These are phyloP conservation scores for Ganoderma lingzhi DNA, from an alignment of 1,284 basidiomycete genomes.

Conservation along the genomic window DNA sequence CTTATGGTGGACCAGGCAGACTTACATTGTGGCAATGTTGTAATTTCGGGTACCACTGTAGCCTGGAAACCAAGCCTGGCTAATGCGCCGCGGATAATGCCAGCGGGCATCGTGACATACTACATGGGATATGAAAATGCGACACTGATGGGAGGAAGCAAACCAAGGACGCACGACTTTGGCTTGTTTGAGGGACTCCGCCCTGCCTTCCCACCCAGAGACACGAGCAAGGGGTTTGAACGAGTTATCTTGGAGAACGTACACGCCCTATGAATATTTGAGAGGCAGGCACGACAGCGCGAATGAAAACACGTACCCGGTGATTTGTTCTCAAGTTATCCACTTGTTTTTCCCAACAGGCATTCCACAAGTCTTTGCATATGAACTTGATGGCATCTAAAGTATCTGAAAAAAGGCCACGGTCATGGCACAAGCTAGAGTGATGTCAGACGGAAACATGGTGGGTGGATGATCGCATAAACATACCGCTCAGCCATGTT, in stretches of 20 bases:
- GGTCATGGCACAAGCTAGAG: conserved; percentile 76
- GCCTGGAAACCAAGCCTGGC: conserved; percentile 79
- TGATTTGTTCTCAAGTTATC: conserved; percentile 97
- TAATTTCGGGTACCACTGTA: conserved; percentile 80
- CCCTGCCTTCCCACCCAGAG: conserved; percentile 79
- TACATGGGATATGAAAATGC: conserved; percentile 39
- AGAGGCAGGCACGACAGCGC: neutral
- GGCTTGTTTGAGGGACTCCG: conserved; percentile 78
- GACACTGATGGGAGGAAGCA: neutral
- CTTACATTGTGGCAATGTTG: conserved; percentile 86
- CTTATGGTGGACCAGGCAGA: conserved; percentile 16
- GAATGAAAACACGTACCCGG: conserved; percentile 57
- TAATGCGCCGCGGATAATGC: conserved; percentile 86
- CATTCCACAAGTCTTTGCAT: conserved; percentile 94
- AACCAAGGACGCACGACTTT: conserved; percentile 61
- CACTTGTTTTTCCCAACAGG: conserved; percentile 92
- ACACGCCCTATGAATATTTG: conserved; percentile 74
- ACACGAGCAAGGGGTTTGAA: conserved; percentile 87
- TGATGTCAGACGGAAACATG: neutral
- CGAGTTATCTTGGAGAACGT: conserved; percentile 90
- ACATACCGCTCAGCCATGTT: conserved; percentile 86
- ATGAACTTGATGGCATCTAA: conserved; percentile 95
- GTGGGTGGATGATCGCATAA: neutral
- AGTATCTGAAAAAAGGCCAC: conserved; percentile 81
- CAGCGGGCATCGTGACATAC: conserved; percentile 84